Conservation (phyloP, 73 alveolate species). For the Tetrahymena elliotti region DNA sequence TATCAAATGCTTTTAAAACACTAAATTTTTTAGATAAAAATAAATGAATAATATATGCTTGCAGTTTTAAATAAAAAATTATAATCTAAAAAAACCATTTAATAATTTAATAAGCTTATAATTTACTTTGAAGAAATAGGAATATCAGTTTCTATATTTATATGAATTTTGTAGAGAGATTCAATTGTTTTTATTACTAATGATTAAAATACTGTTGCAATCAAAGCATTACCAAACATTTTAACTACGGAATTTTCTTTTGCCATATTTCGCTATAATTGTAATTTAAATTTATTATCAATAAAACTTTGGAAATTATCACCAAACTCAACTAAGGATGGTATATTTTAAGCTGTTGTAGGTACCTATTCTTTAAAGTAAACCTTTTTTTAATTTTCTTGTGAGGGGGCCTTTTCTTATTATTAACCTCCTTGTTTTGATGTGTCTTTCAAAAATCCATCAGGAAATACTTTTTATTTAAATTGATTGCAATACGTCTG, state of each 20-base stretch:
- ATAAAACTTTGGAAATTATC: neutral
- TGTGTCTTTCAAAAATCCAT: neutral
- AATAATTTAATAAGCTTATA: too few relatives aligned
- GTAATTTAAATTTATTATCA: neutral
- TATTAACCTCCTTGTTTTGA: neutral
- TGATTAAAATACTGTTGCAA: neutral
- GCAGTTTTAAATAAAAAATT: too few relatives aligned
- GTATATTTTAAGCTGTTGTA: neutral
- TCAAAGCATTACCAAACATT: neutral
- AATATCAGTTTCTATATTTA: neutral
- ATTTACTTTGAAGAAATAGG: neutral
- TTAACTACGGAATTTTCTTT: neutral
- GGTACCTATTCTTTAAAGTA: neutral
- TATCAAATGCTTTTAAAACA: conserved; percentile 33
- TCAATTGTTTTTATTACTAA: neutral
- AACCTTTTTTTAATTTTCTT: neutral
- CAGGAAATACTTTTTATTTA: neutral
- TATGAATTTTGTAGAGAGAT: neutral
- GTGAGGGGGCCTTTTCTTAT: neutral
- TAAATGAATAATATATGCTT: too few relatives aligned
- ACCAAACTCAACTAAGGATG: neutral
- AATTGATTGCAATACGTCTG: neutral
- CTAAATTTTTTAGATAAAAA: neutral
- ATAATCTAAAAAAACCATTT: too few relatives aligned
- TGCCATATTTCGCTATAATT: neutral